A percentile compares a stretch with the other conserved stretches of the same genome.
phyloP scores from a whole-genome alignment of 139 green algal genomes.

The Pedinophyceae sp. region DNA sequence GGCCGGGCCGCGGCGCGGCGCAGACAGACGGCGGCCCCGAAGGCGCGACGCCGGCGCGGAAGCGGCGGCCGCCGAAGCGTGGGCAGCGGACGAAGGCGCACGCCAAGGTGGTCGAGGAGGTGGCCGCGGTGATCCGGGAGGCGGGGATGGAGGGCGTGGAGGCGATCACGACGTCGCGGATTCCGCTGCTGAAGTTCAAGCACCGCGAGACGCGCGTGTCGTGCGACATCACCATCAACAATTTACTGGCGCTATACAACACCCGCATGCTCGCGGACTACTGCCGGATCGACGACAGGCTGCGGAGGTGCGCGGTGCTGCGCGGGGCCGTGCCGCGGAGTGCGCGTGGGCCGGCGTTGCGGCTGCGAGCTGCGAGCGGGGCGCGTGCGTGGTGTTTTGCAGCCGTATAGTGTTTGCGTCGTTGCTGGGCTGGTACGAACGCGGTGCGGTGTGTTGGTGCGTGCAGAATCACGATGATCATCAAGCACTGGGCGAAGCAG shows the following conservation, averaged over 20 bases:
- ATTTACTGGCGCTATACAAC: slow-evolving; percentile 70
- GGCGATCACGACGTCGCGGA: slow-evolving; percentile 46
- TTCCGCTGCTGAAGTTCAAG: slow-evolving; percentile 75
- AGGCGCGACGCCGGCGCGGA: background rate
- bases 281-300: slow-evolving; percentile 44
- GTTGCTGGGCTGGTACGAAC: no score
- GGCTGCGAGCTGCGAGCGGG: no score
- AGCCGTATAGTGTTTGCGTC: no score
- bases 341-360: no score
- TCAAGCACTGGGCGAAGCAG: slow-evolving; percentile 87
- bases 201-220: slow-evolving; percentile 16
- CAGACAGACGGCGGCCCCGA: no score
- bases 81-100: no score
- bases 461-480: slow-evolving; percentile 57
- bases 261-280: slow-evolving; percentile 72
- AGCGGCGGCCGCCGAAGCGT: background rate
- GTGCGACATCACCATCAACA: slow-evolving; percentile 58
- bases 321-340: no score
- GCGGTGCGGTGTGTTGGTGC: no score
- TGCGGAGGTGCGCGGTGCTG: no score
- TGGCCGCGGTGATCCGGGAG: slow-evolving; percentile 31
- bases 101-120: slow-evolving; percentile 29
- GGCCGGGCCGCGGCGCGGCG: slow-evolving; percentile 6
- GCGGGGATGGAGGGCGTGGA: slow-evolving; percentile 40
- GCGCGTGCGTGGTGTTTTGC: no score